phyloP scores from a whole-genome alignment of 78 protist species.

The Dictyostelium purpureum region DNA sequence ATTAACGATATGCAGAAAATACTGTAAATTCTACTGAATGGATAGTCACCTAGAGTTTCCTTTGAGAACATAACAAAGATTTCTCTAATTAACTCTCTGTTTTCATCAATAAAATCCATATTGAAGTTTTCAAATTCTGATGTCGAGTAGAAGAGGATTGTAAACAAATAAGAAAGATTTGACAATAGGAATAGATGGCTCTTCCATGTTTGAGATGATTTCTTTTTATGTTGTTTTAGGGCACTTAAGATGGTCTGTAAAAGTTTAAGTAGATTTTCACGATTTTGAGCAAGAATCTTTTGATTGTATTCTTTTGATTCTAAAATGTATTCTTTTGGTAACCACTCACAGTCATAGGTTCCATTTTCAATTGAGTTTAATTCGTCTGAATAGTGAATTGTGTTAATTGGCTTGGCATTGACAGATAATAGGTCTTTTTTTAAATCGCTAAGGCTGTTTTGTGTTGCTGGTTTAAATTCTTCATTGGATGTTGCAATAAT shows the following conservation, averaged over 20 bases:
- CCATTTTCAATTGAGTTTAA: too few species aligned
- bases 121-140: too few species aligned
- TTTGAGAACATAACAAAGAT: neutral
- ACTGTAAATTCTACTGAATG: conserved; percentile 34
- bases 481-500: neutral
- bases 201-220: conserved; percentile 18
- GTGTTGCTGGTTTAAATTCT: too few species aligned
- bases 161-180: neutral
- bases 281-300: neutral
- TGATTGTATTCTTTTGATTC: neutral
- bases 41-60: conserved; percentile 33
- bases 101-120: too few species aligned
- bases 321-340: neutral
- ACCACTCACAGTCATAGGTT: too few species aligned
- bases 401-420: too few species aligned
- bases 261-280: neutral
- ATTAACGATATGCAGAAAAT: neutral
- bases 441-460: too few species aligned
- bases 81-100: neutral
- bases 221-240: neutral
- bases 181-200: conserved; percentile 20
- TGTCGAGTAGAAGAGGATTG: neutral
- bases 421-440: too few species aligned
- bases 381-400: too few species aligned
- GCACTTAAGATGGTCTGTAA: neutral